Evolutionary conservation across 1,284 basidiomycete species (phyloP).

Genomic region (Cryptococcus sp.): DNA sequence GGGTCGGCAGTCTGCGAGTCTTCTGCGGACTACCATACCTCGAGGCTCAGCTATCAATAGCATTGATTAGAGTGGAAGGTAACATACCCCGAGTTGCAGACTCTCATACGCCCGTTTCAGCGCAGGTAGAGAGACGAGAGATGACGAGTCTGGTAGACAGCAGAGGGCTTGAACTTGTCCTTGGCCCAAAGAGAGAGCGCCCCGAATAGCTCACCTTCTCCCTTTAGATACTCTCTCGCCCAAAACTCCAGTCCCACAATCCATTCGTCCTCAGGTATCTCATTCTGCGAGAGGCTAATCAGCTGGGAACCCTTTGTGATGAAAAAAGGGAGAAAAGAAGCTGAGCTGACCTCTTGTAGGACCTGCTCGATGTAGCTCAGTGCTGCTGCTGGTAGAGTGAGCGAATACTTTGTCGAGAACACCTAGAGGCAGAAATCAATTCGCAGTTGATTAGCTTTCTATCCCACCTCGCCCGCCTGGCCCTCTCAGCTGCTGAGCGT

Average conservation of each 20-base stretch:
- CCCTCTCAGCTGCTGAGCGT: too few relatives aligned
- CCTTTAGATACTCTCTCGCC: constrained; percentile 85
- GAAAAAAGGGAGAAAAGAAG: neutral
- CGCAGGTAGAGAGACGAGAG: constrained; percentile 53
- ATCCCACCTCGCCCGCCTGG: too few relatives aligned
- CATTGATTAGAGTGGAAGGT: neutral
- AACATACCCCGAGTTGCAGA: constrained; percentile 67
- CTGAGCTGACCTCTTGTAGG: constrained; percentile 40
- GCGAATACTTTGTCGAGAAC: constrained; percentile 54
- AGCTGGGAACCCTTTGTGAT: neutral
- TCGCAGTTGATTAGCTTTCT: too few relatives aligned
- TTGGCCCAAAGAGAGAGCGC: neutral
- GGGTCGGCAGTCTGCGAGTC: constrained; percentile 56
- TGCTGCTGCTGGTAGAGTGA: constrained; percentile 50
- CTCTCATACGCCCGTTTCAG: constrained; percentile 78
- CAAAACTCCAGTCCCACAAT: constrained; percentile 72
- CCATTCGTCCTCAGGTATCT: constrained; percentile 61
- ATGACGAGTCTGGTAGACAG: constrained; percentile 29
- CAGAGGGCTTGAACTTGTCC: neutral
- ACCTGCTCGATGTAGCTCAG: constrained; percentile 51
- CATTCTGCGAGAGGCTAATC: constrained; percentile 55
- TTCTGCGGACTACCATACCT: constrained; percentile 46
- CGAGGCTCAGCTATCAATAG: constrained; percentile 4
- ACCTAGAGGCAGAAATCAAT: constrained; percentile 34
- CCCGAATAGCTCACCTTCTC: constrained; percentile 68